Percentiles rank a stretch among this genome's conserved stretches.
These are phyloP conservation scores for Corylus avellana DNA, from an alignment of 306 rosid species.

Conservation along the genomic window DNA sequence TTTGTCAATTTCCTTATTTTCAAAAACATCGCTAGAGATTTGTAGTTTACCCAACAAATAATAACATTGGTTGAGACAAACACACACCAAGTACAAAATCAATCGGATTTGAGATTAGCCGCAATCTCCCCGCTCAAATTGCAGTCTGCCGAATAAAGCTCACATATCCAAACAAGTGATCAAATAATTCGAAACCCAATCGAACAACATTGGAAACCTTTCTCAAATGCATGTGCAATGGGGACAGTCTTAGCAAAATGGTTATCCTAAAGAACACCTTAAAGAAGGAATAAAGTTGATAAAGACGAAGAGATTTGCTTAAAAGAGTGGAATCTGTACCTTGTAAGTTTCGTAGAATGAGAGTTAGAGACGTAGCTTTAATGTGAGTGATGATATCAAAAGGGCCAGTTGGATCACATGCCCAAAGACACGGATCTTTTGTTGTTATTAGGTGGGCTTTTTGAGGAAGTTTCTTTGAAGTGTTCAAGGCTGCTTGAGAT, in stretches of 20 bases:
- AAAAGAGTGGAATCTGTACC: slow-evolving; percentile 24
- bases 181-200: too few relatives aligned
- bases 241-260: neutral
- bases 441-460: slow-evolving; percentile 33
- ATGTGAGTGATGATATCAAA: slow-evolving; percentile 12
- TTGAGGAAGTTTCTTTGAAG: slow-evolving; percentile 46
- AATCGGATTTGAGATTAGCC: too few relatives aligned
- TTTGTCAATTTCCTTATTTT: too few relatives aligned
- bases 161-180: too few relatives aligned
- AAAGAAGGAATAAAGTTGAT: slow-evolving; percentile 9
- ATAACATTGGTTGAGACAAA: too few relatives aligned
- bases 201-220: too few relatives aligned
- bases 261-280: neutral
- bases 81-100: too few relatives aligned
- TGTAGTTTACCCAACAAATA: too few relatives aligned
- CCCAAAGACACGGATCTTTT: slow-evolving; percentile 23
- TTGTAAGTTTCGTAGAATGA: slow-evolving; percentile 41
- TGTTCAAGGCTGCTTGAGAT: slow-evolving; percentile 8
- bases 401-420: slow-evolving; percentile 34
- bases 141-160: too few relatives aligned
- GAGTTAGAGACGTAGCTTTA: slow-evolving; percentile 1
- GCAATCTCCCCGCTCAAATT: too few relatives aligned
- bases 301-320: slow-evolving; percentile 15
- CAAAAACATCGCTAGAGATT: too few relatives aligned
- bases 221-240: too few relatives aligned